These are phyloP conservation scores for Tolypocladium sp. DNA, from an alignment of 2,329 filamentous ascomycete genomes.

Conservation along the genomic window DNA sequence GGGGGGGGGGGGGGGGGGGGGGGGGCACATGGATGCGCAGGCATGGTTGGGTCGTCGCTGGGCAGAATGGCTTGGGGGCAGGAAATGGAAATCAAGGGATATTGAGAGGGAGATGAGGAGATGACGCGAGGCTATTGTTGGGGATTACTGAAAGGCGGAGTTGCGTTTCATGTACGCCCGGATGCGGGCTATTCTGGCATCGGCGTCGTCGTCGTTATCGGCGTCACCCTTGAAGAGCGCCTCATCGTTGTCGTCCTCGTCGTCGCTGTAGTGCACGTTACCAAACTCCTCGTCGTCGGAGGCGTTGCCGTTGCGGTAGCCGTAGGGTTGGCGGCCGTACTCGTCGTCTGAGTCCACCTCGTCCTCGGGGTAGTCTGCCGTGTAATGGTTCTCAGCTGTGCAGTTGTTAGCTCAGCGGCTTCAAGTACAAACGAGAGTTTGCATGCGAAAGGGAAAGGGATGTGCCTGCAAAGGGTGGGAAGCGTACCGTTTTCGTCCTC, in stretches of 20 bases:
- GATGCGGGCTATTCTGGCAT: conserved; percentile 28
- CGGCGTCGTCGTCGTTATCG: conserved; percentile 24
- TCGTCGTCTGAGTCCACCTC: conserved; percentile 60
- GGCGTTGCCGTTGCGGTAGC: conserved; percentile 42
- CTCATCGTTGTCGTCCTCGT: conserved; percentile 26
- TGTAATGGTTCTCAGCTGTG: conserved; percentile 67
- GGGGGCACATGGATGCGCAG: neutral
- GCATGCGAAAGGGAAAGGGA: conserved; percentile 1
- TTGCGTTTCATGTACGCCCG: conserved; percentile 26
- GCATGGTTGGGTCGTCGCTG: neutral
- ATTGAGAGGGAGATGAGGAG: neutral
- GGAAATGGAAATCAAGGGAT: neutral
- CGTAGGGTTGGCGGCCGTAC: conserved; percentile 44
- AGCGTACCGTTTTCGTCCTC: conserved; percentile 55
- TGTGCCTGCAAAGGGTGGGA: neutral
- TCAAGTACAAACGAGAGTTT: neutral
- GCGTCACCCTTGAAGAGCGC: conserved; percentile 26
- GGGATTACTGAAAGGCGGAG: conserved; percentile 9
- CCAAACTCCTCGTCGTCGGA: conserved; percentile 48
- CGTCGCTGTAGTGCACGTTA: conserved; percentile 35
- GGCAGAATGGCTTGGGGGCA: neutral
- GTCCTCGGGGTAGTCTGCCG: conserved; percentile 72
- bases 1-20: no score
- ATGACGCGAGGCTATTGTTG: neutral
- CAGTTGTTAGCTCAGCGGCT: conserved; percentile 1